These are phyloP conservation scores for Kluyveromyces dobzhanskii DNA, from an alignment of 805 yeast genomes.

Conservation along the genomic window DNA sequence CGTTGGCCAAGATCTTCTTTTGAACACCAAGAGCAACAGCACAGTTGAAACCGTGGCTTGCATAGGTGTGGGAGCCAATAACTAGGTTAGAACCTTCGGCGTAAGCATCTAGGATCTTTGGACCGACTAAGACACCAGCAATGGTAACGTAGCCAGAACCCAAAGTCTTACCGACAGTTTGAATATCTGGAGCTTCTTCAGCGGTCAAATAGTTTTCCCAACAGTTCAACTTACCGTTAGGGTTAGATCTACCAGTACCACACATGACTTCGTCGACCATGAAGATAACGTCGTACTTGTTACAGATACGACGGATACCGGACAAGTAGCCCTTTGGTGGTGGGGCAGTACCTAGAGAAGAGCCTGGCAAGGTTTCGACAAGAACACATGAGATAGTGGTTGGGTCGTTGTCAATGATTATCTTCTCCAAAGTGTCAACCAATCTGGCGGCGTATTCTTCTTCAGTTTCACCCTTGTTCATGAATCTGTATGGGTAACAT, in stretches of 20 bases:
- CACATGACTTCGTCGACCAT: conserved; percentile 51
- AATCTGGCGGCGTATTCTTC: conserved; percentile 34
- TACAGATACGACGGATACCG: conserved; percentile 38
- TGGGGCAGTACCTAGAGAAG: conserved; percentile 38
- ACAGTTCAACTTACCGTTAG: conserved; percentile 38
- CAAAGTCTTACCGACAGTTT: conserved; percentile 41
- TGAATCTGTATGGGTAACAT: conserved; percentile 30
- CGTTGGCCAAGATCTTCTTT: conserved; percentile 30
- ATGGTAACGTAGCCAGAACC: conserved; percentile 43
- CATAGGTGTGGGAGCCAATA: conserved; percentile 44
- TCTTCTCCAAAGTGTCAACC: conserved; percentile 34
- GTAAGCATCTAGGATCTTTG: conserved; percentile 32
- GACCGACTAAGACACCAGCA: conserved; percentile 37
- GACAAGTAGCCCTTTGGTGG: conserved; percentile 41
- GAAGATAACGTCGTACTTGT: conserved; percentile 43
- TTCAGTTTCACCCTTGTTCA: conserved; percentile 30
- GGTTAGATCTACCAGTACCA: conserved; percentile 42
- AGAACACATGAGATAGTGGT: conserved; percentile 36
- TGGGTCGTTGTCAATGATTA: conserved; percentile 36
- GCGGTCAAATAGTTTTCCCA: conserved; percentile 37
- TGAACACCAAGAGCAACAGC: conserved; percentile 40
- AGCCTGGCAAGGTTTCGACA: conserved; percentile 41
- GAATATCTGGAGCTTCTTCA: conserved; percentile 38
- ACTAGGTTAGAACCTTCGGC: conserved; percentile 34
- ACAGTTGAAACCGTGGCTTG: conserved; percentile 40